Evolutionary conservation across 208 protist genomes (phyloP).

Genomic region (Vickermania spadyakhi): DNA sequence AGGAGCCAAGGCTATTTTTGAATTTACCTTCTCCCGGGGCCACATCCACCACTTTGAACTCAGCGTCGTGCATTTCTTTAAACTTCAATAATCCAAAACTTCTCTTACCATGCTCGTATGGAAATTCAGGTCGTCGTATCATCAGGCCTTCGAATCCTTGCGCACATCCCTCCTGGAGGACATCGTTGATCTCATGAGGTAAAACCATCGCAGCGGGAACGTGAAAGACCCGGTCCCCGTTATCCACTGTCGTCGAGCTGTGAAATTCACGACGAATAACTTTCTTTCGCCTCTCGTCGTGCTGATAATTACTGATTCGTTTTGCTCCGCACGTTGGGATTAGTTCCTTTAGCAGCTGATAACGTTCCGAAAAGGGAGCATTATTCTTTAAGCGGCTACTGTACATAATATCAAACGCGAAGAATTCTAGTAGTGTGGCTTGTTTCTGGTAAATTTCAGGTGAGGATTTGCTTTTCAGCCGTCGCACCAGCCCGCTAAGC

Average conservation of each 20-base stretch:
- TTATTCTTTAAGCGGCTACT: conserved; percentile 23
- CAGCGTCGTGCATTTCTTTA: conserved; percentile 86
- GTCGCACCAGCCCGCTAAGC: conserved; percentile 71
- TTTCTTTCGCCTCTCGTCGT: conserved; percentile 73
- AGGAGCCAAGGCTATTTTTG: conserved; percentile 70
- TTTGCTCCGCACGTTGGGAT: conserved; percentile 71
- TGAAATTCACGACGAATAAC: conserved; percentile 35
- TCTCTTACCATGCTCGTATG: conserved; percentile 85
- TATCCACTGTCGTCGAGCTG: conserved; percentile 7
- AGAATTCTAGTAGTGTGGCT: conserved; percentile 66
- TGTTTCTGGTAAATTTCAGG: conserved; percentile 28
- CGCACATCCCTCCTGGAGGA: conserved; percentile 68
- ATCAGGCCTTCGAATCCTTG: conserved; percentile 88
- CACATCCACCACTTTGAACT: conserved; percentile 84
- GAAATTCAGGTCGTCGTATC: conserved; percentile 73
- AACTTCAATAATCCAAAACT: conserved; percentile 87
- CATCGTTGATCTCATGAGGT: conserved; percentile 70
- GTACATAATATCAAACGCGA: conserved; percentile 88
- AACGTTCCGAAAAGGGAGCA: conserved; percentile 73
- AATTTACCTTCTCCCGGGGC: conserved; percentile 80
- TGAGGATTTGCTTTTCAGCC: conserved; percentile 24
- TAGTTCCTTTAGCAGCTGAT: conserved; percentile 66
- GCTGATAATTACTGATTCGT: conserved; percentile 77
- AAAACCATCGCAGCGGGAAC: conserved; percentile 69
- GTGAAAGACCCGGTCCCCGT: conserved; percentile 56